Percentiles rank a stretch among this genome's conserved stretches.
phyloP scores from a whole-genome alignment of 2,329 filamentous ascomycete species.

The Ampelomyces quisqualis region DNA sequence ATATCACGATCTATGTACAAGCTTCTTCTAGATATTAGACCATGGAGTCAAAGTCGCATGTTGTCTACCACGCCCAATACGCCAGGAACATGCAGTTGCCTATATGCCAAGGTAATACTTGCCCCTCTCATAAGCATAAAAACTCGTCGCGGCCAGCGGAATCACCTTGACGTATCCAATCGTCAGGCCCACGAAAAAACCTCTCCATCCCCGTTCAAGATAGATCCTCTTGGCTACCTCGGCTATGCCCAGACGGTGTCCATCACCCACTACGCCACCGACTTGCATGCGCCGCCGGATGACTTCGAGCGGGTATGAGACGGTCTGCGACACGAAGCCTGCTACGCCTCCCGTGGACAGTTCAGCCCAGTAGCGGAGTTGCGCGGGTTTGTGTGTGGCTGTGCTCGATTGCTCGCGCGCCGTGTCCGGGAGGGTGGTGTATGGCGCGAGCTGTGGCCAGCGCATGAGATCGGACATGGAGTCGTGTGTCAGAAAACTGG shows the following conservation, averaged over 20 bases:
- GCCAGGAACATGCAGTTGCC: background rate
- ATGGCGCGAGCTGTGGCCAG: constrained; percentile 62
- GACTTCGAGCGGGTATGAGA: constrained; percentile 91
- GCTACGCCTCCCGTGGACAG: constrained; percentile 80
- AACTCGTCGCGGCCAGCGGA: constrained; percentile 77
- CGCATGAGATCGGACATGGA: constrained; percentile 83
- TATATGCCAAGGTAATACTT: constrained; percentile 58
- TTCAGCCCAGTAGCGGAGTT: constrained; percentile 83
- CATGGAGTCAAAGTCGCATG: too few relatives aligned
- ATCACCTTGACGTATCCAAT: constrained; percentile 96
- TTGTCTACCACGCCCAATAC: too few relatives aligned
- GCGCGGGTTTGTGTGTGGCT: constrained; percentile 60
- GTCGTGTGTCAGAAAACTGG: constrained; percentile 95
- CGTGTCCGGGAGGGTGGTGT: constrained; percentile 72
- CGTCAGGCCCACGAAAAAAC: constrained; percentile 89
- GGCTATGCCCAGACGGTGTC: constrained; percentile 70
- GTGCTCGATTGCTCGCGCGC: constrained; percentile 41
- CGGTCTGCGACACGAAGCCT: constrained; percentile 85
- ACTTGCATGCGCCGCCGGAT: constrained; percentile 94
- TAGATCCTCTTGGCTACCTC: constrained; percentile 79
- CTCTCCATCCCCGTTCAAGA: constrained; percentile 70
- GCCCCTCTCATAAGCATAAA: constrained; percentile 66
- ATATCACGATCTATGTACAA: too few relatives aligned
- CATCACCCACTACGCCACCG: constrained; percentile 88
- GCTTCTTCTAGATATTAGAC: too few relatives aligned